These are phyloP conservation scores for Lactarius trivialis DNA, from an alignment of 768 basidiomycete species.

Conservation along the genomic window DNA sequence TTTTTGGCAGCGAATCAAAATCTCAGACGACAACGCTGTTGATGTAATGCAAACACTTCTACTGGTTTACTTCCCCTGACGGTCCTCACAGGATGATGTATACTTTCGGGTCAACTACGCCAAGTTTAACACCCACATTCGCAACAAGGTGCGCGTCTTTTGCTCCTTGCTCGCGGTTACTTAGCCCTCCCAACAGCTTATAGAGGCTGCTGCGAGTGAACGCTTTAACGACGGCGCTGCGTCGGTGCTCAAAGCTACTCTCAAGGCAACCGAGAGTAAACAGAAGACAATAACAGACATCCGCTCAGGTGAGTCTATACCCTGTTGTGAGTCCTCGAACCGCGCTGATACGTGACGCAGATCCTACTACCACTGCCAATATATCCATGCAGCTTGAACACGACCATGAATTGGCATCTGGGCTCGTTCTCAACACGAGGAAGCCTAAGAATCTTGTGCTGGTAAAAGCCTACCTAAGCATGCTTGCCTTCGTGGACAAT, in stretches of 20 bases:
- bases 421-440: constrained; percentile 53
- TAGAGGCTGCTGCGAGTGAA: constrained; percentile 68
- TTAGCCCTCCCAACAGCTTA: constrained; percentile 44
- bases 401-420: constrained; percentile 52
- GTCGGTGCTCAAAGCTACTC: constrained; percentile 58
- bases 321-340: background rate
- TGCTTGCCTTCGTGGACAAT: constrained; percentile 78
- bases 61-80: constrained; percentile 1
- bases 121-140: constrained; percentile 78
- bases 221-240: constrained; percentile 75
- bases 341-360: constrained; percentile 31
- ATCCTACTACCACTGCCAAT: constrained; percentile 58
- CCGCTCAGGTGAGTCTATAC: constrained; percentile 47
- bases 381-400: constrained; percentile 60
- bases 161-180: constrained; percentile 12
- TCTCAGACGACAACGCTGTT: constrained; percentile 50
- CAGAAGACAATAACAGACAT: constrained; percentile 56
- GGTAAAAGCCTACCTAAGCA: constrained; percentile 74
- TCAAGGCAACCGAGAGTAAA: constrained; percentile 61
- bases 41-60: constrained; percentile 42
- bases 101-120: constrained; percentile 87
- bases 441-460: constrained; percentile 45
- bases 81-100: constrained; percentile 47
- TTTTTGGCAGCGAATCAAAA: constrained; percentile 37
- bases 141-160: constrained; percentile 62